Evolutionary conservation across 2,329 filamentous ascomycete species (phyloP).

Genomic region (Celoporthe dispersa): DNA sequence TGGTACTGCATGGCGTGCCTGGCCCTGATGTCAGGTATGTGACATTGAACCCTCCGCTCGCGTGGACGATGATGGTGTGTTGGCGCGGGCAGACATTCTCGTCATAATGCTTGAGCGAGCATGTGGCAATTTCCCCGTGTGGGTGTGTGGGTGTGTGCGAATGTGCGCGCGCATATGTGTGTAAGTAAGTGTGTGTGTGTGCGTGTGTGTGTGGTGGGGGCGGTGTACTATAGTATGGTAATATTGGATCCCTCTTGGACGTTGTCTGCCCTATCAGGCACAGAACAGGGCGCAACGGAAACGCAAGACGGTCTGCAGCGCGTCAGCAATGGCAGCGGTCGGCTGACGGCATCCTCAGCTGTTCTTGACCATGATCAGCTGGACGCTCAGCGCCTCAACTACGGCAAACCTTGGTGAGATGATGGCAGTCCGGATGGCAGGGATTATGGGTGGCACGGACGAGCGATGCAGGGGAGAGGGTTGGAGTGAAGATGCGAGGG

Average conservation of each 20-base stretch:
- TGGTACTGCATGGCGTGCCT: slow-evolving; percentile 8
- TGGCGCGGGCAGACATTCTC: neutral
- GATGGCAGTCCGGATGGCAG: neutral
- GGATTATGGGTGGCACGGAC: neutral
- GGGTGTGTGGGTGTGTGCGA: neutral
- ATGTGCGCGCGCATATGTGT: too few species aligned
- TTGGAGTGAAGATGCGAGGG: neutral
- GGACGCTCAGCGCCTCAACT: neutral
- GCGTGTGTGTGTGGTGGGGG: neutral
- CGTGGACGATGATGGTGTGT: neutral
- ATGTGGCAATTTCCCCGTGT: neutral
- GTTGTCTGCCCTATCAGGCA: slow-evolving; percentile 10
- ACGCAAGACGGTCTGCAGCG: slow-evolving; percentile 12
- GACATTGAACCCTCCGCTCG: neutral
- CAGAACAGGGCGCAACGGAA: neutral
- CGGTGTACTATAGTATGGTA: neutral
- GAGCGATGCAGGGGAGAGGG: neutral
- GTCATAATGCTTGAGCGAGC: neutral
- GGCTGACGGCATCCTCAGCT: slow-evolving; percentile 22
- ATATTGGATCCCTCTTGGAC: neutral
- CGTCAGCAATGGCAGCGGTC: slow-evolving; percentile 22
- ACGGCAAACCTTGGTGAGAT: neutral
- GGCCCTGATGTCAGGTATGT: slow-evolving; percentile 2
- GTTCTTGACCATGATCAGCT: slow-evolving; percentile 14
- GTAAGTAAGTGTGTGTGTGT: too few species aligned